phyloP scores from a whole-genome alignment of 768 basidiomycete species.

The Trametes maxima region DNA sequence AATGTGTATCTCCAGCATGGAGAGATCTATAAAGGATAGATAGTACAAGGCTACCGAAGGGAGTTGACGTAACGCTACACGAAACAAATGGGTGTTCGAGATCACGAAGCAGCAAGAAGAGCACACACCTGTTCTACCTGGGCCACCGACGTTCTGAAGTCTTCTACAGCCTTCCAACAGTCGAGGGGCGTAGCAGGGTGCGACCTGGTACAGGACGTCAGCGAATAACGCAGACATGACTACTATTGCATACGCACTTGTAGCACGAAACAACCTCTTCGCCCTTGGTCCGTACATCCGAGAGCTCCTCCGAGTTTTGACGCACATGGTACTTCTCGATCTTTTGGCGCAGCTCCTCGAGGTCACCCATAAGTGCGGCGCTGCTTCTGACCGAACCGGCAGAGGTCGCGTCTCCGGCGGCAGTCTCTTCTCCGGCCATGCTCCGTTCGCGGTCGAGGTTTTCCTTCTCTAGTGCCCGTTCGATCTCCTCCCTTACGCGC shows the following conservation, averaged over 20 bases:
- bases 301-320: slow-evolving; percentile 54
- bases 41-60: slow-evolving; percentile 29
- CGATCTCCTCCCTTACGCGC: slow-evolving; percentile 70
- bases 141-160: slow-evolving; percentile 70
- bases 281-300: slow-evolving; percentile 56
- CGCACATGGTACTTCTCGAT: slow-evolving; percentile 70
- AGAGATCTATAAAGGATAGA: not conserved
- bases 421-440: slow-evolving; percentile 44
- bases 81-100: slow-evolving; percentile 9
- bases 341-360: slow-evolving; percentile 72
- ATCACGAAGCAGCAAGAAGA: not conserved
- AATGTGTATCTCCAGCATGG: not conserved
- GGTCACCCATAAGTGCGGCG: slow-evolving; percentile 65
- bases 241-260: slow-evolving; percentile 48
- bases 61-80: slow-evolving; percentile 65
- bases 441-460: slow-evolving; percentile 77
- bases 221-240: not conserved
- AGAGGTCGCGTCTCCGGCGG: slow-evolving; percentile 37
- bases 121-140: slow-evolving; percentile 65
- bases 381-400: slow-evolving; percentile 56
- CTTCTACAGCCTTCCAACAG: slow-evolving; percentile 72
- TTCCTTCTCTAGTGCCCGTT: slow-evolving; percentile 81
- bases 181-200: slow-evolving; percentile 61
- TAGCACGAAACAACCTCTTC: slow-evolving; percentile 76
- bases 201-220: slow-evolving; percentile 27